Base-by-base conservation (phyloP, 169 alveolate genomes). In the Perkinsus chesapeaki region DNA sequence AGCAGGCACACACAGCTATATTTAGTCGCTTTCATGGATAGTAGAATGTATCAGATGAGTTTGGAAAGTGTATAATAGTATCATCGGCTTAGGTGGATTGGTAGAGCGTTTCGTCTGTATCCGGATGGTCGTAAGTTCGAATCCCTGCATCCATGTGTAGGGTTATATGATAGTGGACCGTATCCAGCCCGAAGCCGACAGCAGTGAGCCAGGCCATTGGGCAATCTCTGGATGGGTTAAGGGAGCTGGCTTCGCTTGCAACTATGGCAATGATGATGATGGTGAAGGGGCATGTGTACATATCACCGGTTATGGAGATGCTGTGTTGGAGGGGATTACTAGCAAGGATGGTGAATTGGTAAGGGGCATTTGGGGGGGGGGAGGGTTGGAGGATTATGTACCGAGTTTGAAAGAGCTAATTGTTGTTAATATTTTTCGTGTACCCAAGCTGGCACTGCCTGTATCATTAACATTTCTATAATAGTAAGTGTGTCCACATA, bases 91-190 rank as follows among this genome's bases (percentile, higher is more conserved):
- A 10, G 72, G 72, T 47, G 72, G 72, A 47, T 10, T 19, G 72
- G 72, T 47, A 47, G 72, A 47, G 72, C 72, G 19, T 9, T 47
- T 9, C 9, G 72, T 47, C 72, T 47, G 72, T 9, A 47, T 47
- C 27, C 72, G 82, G 82, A 34, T 20, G 82, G 82, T 60, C 82
- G 7, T 34, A 0, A 23, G 82, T 60, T 60, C 82, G 82, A 60
- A 60, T 16, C 82, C 82, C 1, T 1, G 82, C 82, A 23, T 60
- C 12, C 12, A 5, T 60, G 27, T 60, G 12, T 34, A 60, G 82
- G 82, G 82, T 60, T 60, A 60, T 60, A 60, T 60, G 82, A 60
- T 60, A 60, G 82, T 60, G 82, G 82, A 60, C 27, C 82, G 82
- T 23, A 60, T 60, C 82, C 37, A 60, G 82, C 82, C 82, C 12